A percentile compares a stretch with the other conserved stretches of the same genome.
Evolutionary conservation across 768 basidiomycete species (phyloP).

Genomic region (Holtermannia corniformis): DNA sequence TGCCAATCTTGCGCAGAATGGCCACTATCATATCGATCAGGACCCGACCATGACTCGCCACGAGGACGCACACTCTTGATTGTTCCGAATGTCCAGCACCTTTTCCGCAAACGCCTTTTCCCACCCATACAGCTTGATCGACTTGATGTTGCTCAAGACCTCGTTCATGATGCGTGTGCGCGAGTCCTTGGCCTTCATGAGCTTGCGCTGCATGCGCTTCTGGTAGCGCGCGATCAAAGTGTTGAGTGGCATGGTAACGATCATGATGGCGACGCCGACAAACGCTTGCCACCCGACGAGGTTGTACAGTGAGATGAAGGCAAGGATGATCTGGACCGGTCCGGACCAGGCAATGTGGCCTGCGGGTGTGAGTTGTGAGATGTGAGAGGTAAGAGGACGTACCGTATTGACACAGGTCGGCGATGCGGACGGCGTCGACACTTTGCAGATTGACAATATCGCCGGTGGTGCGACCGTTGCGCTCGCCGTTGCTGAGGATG

Average conservation of each 20-base stretch:
- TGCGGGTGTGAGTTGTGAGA: too few relatives aligned
- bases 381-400: too few relatives aligned
- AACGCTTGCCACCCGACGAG: conserved; percentile 88
- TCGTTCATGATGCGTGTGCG: conserved; percentile 68
- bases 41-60: conserved; percentile 61
- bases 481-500: conserved; percentile 74
- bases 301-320: conserved; percentile 80
- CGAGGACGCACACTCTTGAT: conserved; percentile 8
- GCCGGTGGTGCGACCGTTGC: conserved; percentile 62
- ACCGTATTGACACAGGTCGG: conserved; percentile 46
- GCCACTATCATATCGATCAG: conserved; percentile 45
- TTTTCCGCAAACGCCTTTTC: conserved; percentile 78
- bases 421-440: conserved; percentile 46
- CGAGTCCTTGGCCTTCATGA: conserved; percentile 84
- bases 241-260: conserved; percentile 53
- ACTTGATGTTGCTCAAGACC: conserved; percentile 82
- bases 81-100: conserved; percentile 54
- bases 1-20: conserved; percentile 72
- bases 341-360: conserved; percentile 60
- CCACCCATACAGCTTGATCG: conserved; percentile 67
- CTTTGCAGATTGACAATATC: conserved; percentile 94
- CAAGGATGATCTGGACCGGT: conserved; percentile 66
- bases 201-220: conserved; percentile 60
- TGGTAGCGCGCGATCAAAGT: conserved; percentile 25
- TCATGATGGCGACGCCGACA: conserved; percentile 77